Percentiles rank a stretch among this genome's conserved stretches.
Conservation (phyloP, 345 rosid genomes). For the Zanthoxylum bungeanum region DNA sequence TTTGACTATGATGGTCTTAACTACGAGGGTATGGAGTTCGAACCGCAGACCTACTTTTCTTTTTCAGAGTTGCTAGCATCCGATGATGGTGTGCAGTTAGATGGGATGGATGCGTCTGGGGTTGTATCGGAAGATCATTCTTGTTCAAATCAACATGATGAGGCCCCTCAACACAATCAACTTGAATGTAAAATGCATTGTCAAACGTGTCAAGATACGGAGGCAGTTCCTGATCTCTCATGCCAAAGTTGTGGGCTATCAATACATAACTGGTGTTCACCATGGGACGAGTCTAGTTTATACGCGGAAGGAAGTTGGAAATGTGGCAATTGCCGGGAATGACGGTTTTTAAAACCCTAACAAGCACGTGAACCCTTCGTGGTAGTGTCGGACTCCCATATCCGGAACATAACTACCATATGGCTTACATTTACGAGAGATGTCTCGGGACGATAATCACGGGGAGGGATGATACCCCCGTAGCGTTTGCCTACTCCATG, state of each 20-base stretch:
- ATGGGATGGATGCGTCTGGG: slow-evolving; percentile 34
- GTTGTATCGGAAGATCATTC: slow-evolving; percentile 28
- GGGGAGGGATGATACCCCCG: no score
- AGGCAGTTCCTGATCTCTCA: slow-evolving; percentile 58
- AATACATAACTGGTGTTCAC: slow-evolving; percentile 67
- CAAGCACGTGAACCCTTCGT: no score
- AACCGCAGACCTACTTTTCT: slow-evolving; percentile 96
- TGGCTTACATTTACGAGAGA: no score
- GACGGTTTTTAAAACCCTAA: no score
- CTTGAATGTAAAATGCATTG: slow-evolving; percentile 41
- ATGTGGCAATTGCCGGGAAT: slow-evolving; percentile 80
- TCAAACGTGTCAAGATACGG: slow-evolving; percentile 48
- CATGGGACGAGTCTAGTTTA: slow-evolving; percentile 61
- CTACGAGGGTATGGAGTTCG: slow-evolving; percentile 86
- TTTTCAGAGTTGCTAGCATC: slow-evolving; percentile 72
- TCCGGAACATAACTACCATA: no score
- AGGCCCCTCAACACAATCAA: slow-evolving; percentile 15
- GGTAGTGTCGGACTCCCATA: no score
- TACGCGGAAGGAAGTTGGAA: slow-evolving; percentile 54
- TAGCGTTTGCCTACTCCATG: no score
- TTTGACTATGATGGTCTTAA: slow-evolving; percentile 45
- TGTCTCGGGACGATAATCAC: no score
- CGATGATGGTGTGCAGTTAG: slow-evolving; percentile 53
- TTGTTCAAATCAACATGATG: slow-evolving; percentile 20
- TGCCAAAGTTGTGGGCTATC: slow-evolving; percentile 57